These are phyloP conservation scores for Aspergillus taichungensis DNA, from an alignment of 495 filamentous ascomycete genomes.

Conservation along the genomic window DNA sequence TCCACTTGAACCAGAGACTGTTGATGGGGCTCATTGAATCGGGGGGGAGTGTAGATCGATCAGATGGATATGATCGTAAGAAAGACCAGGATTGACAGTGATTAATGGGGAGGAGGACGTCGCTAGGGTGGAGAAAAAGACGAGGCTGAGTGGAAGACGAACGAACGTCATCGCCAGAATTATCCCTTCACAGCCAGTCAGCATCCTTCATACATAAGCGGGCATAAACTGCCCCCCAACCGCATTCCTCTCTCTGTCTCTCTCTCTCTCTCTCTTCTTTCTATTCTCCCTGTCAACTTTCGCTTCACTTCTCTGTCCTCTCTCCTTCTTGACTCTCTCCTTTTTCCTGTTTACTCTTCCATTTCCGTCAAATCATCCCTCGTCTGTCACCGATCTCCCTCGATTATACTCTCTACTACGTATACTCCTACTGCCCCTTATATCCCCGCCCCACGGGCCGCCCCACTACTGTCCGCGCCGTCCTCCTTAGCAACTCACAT, in stretches of 20 bases:
- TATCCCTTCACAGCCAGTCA: no score
- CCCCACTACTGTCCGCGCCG: no score
- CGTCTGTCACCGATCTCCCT: constrained; percentile 1
- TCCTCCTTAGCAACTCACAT: not conserved
- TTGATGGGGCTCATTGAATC: constrained; percentile 33
- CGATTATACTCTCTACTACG: not conserved
- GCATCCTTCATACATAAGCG: no score
- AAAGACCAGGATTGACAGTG: not conserved
- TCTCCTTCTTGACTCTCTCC: not conserved
- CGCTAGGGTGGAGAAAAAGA: constrained; percentile 11
- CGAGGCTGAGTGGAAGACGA: constrained; percentile 5
- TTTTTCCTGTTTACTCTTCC: not conserved
- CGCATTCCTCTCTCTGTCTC: constrained; percentile 21
- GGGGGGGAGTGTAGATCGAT: not conserved
- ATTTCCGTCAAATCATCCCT: not conserved
- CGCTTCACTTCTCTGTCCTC: constrained; percentile 1
- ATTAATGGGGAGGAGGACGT: constrained; percentile 1
- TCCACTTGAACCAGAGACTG: constrained; percentile 76
- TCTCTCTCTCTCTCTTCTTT: constrained; percentile 1
- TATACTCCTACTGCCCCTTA: not conserved
- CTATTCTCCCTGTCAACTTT: not conserved
- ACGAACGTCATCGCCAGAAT: constrained; percentile 21
- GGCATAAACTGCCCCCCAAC: constrained; percentile 2
- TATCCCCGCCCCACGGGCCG: no score
- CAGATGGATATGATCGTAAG: not conserved